Evolutionary conservation across 768 basidiomycete species (phyloP).

Genomic region (Chalciporus chontae): DNA sequence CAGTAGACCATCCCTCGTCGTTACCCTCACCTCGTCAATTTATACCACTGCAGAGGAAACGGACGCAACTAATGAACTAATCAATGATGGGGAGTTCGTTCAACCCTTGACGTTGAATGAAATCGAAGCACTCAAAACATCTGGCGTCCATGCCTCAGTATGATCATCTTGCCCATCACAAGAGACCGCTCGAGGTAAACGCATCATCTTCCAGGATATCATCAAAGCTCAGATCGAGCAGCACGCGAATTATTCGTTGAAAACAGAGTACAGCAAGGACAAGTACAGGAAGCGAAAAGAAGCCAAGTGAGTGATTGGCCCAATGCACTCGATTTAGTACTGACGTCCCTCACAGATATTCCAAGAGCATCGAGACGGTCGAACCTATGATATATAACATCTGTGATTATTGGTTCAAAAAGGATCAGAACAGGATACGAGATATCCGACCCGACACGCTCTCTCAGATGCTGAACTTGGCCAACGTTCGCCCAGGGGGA

Average conservation of each 20-base stretch:
- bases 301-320: slow-evolving; percentile 67
- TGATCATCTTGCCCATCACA: slow-evolving; percentile 19
- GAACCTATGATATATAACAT: slow-evolving; percentile 87
- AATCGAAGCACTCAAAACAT: slow-evolving; percentile 77
- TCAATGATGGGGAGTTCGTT: slow-evolving; percentile 81
- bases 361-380: slow-evolving; percentile 81
- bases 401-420: slow-evolving; percentile 83
- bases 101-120: slow-evolving; percentile 82
- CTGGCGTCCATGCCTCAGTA: slow-evolving; percentile 78
- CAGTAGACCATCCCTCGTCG: slow-evolving; percentile 12
- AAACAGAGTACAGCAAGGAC: slow-evolving; percentile 98
- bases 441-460: slow-evolving; percentile 85
- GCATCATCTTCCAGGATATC: slow-evolving; percentile 65
- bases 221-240: slow-evolving; percentile 92
- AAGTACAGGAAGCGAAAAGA: slow-evolving; percentile 97
- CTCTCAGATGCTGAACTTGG: slow-evolving; percentile 81
- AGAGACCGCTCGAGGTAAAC: slow-evolving; percentile 4
- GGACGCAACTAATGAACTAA: slow-evolving; percentile 93
- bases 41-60: slow-evolving; percentile 71
- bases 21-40: slow-evolving; percentile 2
- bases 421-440: slow-evolving; percentile 77
- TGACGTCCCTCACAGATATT: slow-evolving; percentile 54
- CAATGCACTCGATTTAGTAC: neutral
- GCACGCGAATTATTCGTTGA: slow-evolving; percentile 87
- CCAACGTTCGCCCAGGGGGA: slow-evolving; percentile 84